A percentile compares a stretch with the other conserved stretches of the same genome.
phyloP scores from a whole-genome alignment of 2,329 filamentous ascomycete species.

The Orbilia ellipsospora region DNA sequence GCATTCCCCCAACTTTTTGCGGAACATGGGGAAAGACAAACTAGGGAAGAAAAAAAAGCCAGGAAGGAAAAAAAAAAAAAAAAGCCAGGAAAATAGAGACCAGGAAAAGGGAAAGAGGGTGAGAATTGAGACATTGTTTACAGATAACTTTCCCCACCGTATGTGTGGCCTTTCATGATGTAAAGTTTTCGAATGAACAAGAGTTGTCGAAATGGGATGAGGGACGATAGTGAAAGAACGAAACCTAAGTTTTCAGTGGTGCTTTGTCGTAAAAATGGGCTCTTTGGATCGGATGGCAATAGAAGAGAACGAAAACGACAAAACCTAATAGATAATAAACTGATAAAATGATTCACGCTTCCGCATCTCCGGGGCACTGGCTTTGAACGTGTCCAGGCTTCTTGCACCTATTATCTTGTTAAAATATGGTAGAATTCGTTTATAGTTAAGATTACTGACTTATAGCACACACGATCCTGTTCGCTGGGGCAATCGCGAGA shows the following conservation, averaged over 20 bases:
- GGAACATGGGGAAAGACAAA: not conserved
- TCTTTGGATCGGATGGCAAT: no score
- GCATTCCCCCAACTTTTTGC: not conserved
- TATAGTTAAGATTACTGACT: constrained; percentile 66
- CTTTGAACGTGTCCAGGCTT: constrained; percentile 90
- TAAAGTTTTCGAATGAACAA: no score
- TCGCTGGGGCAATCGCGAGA: constrained; percentile 96
- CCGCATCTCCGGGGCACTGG: constrained; percentile 73
- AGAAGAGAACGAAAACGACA: not conserved
- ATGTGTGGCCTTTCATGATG: not conserved
- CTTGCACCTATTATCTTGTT: constrained; percentile 65
- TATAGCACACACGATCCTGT: constrained; percentile 98
- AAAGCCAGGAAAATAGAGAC: no score
- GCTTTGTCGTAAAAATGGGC: no score
- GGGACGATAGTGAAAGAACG: not conserved
- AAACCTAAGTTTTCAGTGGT: no score
- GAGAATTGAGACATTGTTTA: no score
- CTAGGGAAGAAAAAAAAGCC: not conserved
- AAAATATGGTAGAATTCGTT: not conserved
- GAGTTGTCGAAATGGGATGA: constrained; percentile 19
- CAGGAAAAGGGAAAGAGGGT: no score
- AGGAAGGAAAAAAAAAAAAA: no score
- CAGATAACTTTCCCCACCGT: no score
- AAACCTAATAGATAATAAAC: not conserved
- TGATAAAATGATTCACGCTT: no score